Conservation (phyloP, 352 stramenopile genomes). For the Phytopythium aichiense region DNA sequence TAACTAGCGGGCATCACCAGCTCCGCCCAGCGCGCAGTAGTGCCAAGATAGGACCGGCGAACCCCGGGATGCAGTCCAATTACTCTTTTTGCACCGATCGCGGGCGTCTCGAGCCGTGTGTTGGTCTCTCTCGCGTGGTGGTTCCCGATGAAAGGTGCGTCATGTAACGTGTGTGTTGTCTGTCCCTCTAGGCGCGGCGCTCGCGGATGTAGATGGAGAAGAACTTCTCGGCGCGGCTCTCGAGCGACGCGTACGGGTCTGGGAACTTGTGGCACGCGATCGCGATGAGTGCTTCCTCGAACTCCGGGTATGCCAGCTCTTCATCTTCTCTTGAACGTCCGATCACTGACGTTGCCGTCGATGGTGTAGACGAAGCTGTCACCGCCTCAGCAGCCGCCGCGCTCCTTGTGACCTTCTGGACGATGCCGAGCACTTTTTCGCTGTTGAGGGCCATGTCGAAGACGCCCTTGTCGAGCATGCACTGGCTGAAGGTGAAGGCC, state of each 20-base stretch:
- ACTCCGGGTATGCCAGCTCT: slow-evolving; percentile 57
- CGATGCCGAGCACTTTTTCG: slow-evolving; percentile 51
- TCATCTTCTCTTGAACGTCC: slow-evolving; percentile 32
- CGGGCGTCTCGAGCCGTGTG: neutral
- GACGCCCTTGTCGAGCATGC: slow-evolving; percentile 54
- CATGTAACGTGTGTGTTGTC: neutral
- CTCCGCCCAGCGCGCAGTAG: neutral
- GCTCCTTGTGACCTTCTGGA: slow-evolving; percentile 45
- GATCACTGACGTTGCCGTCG: neutral
- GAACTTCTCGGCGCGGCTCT: slow-evolving; percentile 76
- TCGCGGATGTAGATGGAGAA: slow-evolving; percentile 61
- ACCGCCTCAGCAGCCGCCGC: neutral
- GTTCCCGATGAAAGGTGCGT: neutral
- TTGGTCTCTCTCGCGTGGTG: neutral
- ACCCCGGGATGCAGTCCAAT: slow-evolving; percentile 3
- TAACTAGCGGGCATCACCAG: neutral
- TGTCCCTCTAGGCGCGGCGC: slow-evolving; percentile 6
- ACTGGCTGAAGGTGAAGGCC: slow-evolving; percentile 57
- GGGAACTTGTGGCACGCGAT: slow-evolving; percentile 76
- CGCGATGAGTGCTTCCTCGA: slow-evolving; percentile 65
- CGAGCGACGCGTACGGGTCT: slow-evolving; percentile 71
- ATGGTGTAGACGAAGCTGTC: neutral
- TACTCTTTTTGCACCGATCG: slow-evolving; percentile 4
- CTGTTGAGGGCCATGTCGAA: slow-evolving; percentile 58
- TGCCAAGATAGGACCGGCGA: slow-evolving; percentile 2